These are phyloP conservation scores for Cyclostephanos invisitatus DNA, from an alignment of 108 stramenopile species.

Conservation along the genomic window DNA sequence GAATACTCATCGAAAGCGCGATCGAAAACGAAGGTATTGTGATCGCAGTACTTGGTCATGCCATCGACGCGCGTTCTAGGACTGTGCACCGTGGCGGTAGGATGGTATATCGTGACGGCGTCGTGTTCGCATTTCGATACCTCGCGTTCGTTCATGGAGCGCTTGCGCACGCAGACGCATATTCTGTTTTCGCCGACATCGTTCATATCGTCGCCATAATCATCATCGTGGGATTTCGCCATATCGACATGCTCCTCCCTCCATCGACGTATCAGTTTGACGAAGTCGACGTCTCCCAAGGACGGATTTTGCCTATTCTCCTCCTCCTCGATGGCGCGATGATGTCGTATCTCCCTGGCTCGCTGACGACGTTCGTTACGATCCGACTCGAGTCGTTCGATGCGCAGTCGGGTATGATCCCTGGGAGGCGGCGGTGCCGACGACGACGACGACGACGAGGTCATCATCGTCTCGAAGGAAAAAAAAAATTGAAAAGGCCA, in stretches of 20 bases:
- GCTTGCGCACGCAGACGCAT: conserved; percentile 90
- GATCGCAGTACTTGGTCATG: conserved; percentile 96
- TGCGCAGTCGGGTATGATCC: conserved; percentile 71
- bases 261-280: conserved; percentile 90
- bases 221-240: conserved; percentile 27
- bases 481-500: no score
- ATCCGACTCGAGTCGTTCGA: conserved; percentile 89
- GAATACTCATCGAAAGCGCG: conserved; percentile 84
- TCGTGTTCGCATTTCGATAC: conserved; percentile 86
- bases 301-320: conserved; percentile 72
- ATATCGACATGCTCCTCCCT: conserved; percentile 56
- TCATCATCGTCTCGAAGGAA: background rate
- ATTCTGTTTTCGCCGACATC: conserved; percentile 48
- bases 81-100: conserved; percentile 91
- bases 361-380: conserved; percentile 81
- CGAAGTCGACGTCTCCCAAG: conserved; percentile 96
- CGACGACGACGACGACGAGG: background rate
- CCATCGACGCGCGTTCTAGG: conserved; percentile 97
- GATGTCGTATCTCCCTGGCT: conserved; percentile 61
- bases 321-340: conserved; percentile 79
- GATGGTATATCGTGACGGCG: conserved; percentile 93
- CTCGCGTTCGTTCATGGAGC: conserved; percentile 85
- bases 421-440: conserved; percentile 4
- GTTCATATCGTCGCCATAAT: no score
- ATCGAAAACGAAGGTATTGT: conserved; percentile 93